Base-by-base conservation (phyloP, 331 rosid species). In the Quercus phellos region DNA sequence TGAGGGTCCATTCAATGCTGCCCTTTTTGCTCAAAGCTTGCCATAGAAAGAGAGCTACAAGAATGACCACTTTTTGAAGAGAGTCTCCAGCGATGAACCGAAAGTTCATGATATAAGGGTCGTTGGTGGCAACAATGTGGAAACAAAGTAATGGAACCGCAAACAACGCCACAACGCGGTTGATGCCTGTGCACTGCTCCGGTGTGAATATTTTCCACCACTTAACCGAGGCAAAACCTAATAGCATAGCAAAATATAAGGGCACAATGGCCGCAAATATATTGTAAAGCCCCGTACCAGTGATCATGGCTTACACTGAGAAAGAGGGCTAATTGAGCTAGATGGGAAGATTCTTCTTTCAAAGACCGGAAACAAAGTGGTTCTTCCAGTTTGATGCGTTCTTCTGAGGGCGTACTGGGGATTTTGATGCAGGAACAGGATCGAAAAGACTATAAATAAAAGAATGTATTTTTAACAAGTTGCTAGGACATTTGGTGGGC, bases 161-260 rank as follows among this genome's bases (percentile, higher is more conserved):
- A 18, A 94, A 94, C 3, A 92, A 90, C 0, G 97, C 93, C 0
- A 94, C 97, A 56, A 94, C 92, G 1, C 98, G 95, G 85, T 90
- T 94, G 68, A 94, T 94, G 13, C 98, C 98, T 46, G 96, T 88
- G 84, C 98, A 94, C 29, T 94, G 98, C 43, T 92, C 96, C 4
- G 95, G 96, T 4, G 97, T 90, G 86, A 94, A 94, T 78, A 90
- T 89, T 70, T 89, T 92, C 98, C 98, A 94, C 98, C 98, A 94
- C 12, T 89, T 76, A 6, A 94, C 98, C 0, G 97, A 94, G 27
- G 95, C 97, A 43, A 90, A 94, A 32, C 97, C 98, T 72, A 94
- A 46, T n/a, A 94, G 79, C 97, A 94, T 94, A 19, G 97, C 97
- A n/a, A 90, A 97, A 21, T 92, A 94, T 0, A 94, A 80, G 0